Evolutionary conservation across 83 land plant genomes (phyloP).

Genomic region (Picea abies): DNA sequence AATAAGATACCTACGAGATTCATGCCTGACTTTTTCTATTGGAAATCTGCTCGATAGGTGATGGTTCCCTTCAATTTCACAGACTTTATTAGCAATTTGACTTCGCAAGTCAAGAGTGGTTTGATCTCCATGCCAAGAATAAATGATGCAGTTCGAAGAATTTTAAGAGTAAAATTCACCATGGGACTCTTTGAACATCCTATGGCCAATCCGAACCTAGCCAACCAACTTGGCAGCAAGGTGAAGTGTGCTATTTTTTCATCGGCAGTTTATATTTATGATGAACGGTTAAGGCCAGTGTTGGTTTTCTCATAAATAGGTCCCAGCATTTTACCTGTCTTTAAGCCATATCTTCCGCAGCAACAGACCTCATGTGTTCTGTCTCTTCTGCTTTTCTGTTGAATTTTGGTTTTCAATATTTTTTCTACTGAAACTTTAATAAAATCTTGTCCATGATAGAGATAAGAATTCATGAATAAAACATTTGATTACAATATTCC

Average conservation of each 20-base stretch:
- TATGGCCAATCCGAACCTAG: slow-evolving; percentile 20
- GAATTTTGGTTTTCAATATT: neutral
- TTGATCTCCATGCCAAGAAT: slow-evolving; percentile 41
- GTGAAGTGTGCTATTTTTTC: no score
- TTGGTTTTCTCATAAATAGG: neutral
- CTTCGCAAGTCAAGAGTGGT: slow-evolving; percentile 34
- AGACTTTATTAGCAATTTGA: slow-evolving; percentile 45
- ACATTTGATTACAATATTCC: neutral
- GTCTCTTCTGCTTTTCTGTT: neutral
- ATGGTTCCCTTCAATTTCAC: slow-evolving; percentile 48
- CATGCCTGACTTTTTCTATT: neutral
- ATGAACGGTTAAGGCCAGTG: no score
- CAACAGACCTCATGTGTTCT: neutral
- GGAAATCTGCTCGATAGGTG: slow-evolving; percentile 26
- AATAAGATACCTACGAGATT: neutral
- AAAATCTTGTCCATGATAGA: no score
- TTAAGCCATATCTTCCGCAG: neutral
- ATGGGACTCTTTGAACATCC: slow-evolving; percentile 19
- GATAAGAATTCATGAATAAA: no score
- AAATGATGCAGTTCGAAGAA: slow-evolving; percentile 58
- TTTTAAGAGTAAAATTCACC: slow-evolving; percentile 53
- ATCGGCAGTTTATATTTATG: no score
- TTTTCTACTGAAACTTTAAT: neutral
- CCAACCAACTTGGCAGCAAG: no score
- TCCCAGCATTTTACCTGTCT: no score